Evolutionary conservation across 2,329 filamentous ascomycete species (phyloP).

Genomic region (Botrytis porri): DNA sequence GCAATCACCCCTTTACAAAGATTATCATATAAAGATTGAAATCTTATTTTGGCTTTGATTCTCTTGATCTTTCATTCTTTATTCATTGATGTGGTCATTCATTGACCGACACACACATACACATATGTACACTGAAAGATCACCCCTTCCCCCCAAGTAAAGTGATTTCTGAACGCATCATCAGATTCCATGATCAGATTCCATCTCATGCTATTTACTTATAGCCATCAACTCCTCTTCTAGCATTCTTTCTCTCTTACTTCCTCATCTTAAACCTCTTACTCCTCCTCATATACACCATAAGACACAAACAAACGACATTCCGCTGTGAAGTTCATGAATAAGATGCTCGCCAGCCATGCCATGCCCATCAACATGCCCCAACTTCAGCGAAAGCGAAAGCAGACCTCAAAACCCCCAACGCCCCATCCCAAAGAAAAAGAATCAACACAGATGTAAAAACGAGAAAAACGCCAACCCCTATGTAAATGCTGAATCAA

Average conservation of each 20-base stretch:
- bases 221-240: background rate
- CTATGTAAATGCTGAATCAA: background rate
- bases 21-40: background rate
- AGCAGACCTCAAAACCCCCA: background rate
- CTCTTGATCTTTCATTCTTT: background rate
- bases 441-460: background rate
- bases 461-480: conserved; percentile 5
- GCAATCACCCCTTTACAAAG: background rate
- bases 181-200: background rate
- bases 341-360: background rate
- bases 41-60: background rate
- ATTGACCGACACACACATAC: conserved; percentile 2
- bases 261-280: background rate
- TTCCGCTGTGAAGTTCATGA: background rate
- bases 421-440: background rate
- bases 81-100: conserved; percentile 4
- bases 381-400: background rate
- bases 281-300: background rate
- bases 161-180: background rate
- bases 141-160: background rate
- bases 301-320: background rate
- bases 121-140: conserved; percentile 6
- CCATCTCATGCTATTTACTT: background rate
- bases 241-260: background rate
- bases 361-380: background rate